Evolutionary conservation across 805 yeast genomes (phyloP).

Genomic region (Candida odintsovae): DNA sequence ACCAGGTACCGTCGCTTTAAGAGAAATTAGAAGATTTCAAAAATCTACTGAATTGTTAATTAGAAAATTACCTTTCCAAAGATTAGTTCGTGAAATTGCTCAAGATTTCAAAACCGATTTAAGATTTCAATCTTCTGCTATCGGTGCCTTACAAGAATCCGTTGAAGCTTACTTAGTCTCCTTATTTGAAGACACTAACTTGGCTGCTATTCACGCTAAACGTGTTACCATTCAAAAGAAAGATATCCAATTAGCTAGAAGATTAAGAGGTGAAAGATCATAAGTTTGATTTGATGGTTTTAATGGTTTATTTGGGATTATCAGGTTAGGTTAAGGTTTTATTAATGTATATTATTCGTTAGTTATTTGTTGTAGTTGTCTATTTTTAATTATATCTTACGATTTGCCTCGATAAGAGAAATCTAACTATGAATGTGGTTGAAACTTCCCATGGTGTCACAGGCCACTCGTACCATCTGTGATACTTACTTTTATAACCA

Average conservation of each 20-base stretch:
- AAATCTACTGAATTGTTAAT: conserved; percentile 89
- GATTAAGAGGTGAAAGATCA: conserved; percentile 95
- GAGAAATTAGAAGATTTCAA: conserved; percentile 97
- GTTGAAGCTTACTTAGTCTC: conserved; percentile 97
- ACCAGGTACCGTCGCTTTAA: conserved; percentile 94
- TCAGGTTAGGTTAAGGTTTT: background rate
- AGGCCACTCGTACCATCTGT: no score
- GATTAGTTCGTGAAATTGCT: conserved; percentile 93
- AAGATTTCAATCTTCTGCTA: conserved; percentile 95
- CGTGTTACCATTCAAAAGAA: conserved; percentile 98
- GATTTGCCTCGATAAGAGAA: no score
- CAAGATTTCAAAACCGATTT: conserved; percentile 88
- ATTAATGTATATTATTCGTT: background rate
- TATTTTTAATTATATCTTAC: no score
- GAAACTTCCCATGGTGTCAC: no score
- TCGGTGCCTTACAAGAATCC: conserved; percentile 96
- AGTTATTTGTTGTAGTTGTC: background rate
- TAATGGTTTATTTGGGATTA: background rate
- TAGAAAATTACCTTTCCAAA: conserved; percentile 94
- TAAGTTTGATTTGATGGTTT: conserved; percentile 26
- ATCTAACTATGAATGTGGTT: no score
- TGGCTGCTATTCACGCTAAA: conserved; percentile 98
- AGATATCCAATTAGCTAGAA: conserved; percentile 95
- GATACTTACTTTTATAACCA: no score
- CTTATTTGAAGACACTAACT: conserved; percentile 92